Evolutionary conservation across 805 yeast species (phyloP).

Genomic region (Yarrowia alimentaria): DNA sequence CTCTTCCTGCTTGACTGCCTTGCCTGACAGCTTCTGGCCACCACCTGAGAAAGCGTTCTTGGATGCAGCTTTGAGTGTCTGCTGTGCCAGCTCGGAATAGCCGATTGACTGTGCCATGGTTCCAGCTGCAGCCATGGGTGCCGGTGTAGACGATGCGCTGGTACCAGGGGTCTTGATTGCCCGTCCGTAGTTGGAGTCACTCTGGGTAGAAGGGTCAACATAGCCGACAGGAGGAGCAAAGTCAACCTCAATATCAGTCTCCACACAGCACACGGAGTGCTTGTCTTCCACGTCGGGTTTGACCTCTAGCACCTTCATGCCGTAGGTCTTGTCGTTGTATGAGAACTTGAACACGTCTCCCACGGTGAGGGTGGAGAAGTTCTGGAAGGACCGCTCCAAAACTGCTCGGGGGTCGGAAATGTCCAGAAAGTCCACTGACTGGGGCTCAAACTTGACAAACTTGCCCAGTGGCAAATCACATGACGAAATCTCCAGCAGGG

Average conservation of each 20-base stretch:
- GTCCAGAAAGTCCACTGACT: constrained; percentile 86
- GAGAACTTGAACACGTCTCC: constrained; percentile 80
- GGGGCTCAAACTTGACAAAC: constrained; percentile 94
- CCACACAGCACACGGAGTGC: constrained; percentile 86
- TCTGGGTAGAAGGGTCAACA: constrained; percentile 70
- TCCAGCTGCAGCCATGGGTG: constrained; percentile 32
- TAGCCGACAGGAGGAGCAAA: constrained; percentile 99
- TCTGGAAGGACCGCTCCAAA: constrained; percentile 83
- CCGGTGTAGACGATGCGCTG: constrained; percentile 29
- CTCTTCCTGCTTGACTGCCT: constrained; percentile 25
- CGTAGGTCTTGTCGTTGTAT: constrained; percentile 75
- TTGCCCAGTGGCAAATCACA: constrained; percentile 81
- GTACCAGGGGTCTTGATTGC: constrained; percentile 24
- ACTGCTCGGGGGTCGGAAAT: constrained; percentile 97
- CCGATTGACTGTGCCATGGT: constrained; percentile 71
- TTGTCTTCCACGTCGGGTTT: constrained; percentile 63
- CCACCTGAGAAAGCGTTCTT: constrained; percentile 49
- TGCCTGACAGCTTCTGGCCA: constrained; percentile 67
- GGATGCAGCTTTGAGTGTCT: constrained; percentile 16
- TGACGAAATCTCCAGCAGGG: constrained; percentile 65
- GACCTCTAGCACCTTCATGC: constrained; percentile 80
- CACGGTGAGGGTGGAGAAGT: constrained; percentile 82
- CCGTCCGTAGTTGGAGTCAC: constrained; percentile 26
- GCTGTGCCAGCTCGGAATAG: constrained; percentile 50
- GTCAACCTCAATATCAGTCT: constrained; percentile 94